Base-by-base conservation (phyloP, 805 yeast species). In the Candida nanaspora region DNA sequence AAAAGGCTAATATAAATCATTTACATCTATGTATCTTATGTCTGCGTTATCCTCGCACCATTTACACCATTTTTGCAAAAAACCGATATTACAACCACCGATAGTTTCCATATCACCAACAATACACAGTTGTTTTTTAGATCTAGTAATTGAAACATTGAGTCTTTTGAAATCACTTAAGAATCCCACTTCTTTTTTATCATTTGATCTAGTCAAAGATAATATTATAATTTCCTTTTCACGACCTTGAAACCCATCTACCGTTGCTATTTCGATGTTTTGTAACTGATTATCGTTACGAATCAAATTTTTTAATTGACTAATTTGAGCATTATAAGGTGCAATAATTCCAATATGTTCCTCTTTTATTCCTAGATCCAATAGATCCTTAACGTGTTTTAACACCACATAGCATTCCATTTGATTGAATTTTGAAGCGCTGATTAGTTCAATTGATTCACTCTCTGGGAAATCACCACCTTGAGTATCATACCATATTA, bases 241-340 rank as follows among this genome's bases (percentile, higher is more conserved):
- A 46, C 97, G 68, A 1, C 98, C 98, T 65, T 91, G 98, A 53
- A 91, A 93, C 1, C 97, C 97, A 63, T 91, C 98, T 4, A 91
- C 91, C 0, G 97, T 86, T 4, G 95, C 78, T 0, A 89, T 75
- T 54, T 91, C 98, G 6, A 91, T 64, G 2, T 46, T 54, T 0
- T 73, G 69, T 37, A 62, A 64, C 44, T 53, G 26, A 3, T 22
- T 28, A 2, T 56, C 59, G 4, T 43, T 43, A 40, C 67, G 64
- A 2, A 83, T 46, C 10, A 67, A 41, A 33, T 62, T 66, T 46
- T 78, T 78, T 25, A 91, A 49, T 13, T 74, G 53, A 0, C 81
- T 58, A 0, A 88, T 95, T 55, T 91, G 98, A 0, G 95, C 95
- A 52, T 75, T 80, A 55, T 91, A 91, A 0, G 98, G 98, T 0